These are phyloP conservation scores for Venturia carpophila DNA, from an alignment of 2,329 filamentous ascomycete genomes.

Conservation along the genomic window DNA sequence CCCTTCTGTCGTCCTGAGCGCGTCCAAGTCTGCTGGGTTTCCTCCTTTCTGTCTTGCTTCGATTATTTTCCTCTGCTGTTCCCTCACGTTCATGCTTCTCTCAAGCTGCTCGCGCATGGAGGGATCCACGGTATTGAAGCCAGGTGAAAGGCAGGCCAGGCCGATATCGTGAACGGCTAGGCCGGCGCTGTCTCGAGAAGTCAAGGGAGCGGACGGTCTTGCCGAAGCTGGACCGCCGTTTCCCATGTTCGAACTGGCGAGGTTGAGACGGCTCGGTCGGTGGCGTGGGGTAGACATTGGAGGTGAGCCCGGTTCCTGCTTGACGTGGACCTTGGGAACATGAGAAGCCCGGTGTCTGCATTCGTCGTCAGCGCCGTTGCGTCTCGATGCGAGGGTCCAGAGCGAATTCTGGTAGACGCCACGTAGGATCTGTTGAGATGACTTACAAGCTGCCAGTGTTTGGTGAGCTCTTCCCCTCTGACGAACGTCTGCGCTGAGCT, in stretches of 20 bases:
- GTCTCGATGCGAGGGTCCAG: slow-evolving; percentile 21
- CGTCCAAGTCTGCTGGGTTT: slow-evolving; percentile 21
- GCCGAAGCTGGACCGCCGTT: slow-evolving; percentile 43
- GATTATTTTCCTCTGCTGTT: slow-evolving; percentile 92
- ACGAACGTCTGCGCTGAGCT: slow-evolving; percentile 29
- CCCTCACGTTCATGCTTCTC: slow-evolving; percentile 83
- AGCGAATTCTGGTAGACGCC: slow-evolving; percentile 24
- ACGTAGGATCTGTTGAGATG: slow-evolving; percentile 23
- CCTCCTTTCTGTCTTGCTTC: slow-evolving; percentile 71
- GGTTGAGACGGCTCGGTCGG: slow-evolving; percentile 67
- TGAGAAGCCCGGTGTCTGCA: not conserved
- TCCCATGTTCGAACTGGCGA: slow-evolving; percentile 44
- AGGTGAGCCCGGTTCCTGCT: slow-evolving; percentile 94
- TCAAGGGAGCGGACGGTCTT: slow-evolving; percentile 63
- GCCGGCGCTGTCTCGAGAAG: slow-evolving; percentile 62
- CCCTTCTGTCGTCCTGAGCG: slow-evolving; percentile 26
- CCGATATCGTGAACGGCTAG: slow-evolving; percentile 87
- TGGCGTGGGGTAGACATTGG: slow-evolving; percentile 66
- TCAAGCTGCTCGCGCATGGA: slow-evolving; percentile 92
- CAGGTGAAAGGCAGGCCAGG: slow-evolving; percentile 86
- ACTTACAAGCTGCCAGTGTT: slow-evolving; percentile 39
- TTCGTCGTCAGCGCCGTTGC: not conserved
- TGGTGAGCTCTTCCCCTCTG: slow-evolving; percentile 47
- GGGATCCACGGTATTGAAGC: slow-evolving; percentile 94
- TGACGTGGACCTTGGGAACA: slow-evolving; percentile 76